Percentiles rank a stretch among this genome's conserved stretches.
These are phyloP conservation scores for Verticillium klebahnii DNA, from an alignment of 2,329 filamentous ascomycete species.

Conservation along the genomic window DNA sequence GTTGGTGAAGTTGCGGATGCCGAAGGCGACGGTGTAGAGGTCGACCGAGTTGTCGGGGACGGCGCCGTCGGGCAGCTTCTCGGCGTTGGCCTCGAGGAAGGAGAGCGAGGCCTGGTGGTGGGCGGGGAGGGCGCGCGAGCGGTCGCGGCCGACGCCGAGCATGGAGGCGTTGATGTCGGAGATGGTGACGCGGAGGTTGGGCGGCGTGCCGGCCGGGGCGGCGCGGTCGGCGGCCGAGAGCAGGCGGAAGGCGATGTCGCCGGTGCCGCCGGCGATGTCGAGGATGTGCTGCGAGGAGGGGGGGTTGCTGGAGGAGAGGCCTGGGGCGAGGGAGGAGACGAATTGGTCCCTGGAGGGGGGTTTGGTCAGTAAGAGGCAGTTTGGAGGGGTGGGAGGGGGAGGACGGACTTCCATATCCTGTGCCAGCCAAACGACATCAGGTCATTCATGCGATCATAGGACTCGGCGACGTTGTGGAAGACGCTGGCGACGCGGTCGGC, in stretches of 20 bases:
- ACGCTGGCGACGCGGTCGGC: slow-evolving; percentile 69
- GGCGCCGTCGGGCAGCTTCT: slow-evolving; percentile 54
- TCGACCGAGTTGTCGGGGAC: slow-evolving; percentile 73
- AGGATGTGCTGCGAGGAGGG: slow-evolving; percentile 67
- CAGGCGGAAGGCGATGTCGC: slow-evolving; percentile 96
- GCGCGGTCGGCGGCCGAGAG: slow-evolving; percentile 80
- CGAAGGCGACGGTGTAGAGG: slow-evolving; percentile 95
- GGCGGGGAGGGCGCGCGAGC: slow-evolving; percentile 56
- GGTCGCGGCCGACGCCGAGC: slow-evolving; percentile 81
- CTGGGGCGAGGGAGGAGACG: slow-evolving; percentile 85
- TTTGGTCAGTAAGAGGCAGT: not conserved
- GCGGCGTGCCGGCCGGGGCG: slow-evolving; percentile 62
- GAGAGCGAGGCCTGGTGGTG: slow-evolving; percentile 53
- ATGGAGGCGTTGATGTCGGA: slow-evolving; percentile 96
- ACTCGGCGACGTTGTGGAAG: slow-evolving; percentile 90
- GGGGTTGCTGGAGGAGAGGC: slow-evolving; percentile 44
- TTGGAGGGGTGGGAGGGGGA: not conserved
- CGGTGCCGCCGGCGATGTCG: slow-evolving; percentile 94
- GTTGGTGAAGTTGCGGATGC: slow-evolving; percentile 94
- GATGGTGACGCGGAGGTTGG: slow-evolving; percentile 78
- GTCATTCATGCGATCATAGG: slow-evolving; percentile 98
- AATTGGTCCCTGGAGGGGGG: slow-evolving; percentile 67
- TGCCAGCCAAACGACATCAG: slow-evolving; percentile 98
- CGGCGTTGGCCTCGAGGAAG: slow-evolving; percentile 90
- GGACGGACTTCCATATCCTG: slow-evolving; percentile 76